Percentiles rank a stretch among this genome's conserved stretches.
phyloP scores from a whole-genome alignment of 2,329 filamentous ascomycete species.

The Periconia sp. region DNA sequence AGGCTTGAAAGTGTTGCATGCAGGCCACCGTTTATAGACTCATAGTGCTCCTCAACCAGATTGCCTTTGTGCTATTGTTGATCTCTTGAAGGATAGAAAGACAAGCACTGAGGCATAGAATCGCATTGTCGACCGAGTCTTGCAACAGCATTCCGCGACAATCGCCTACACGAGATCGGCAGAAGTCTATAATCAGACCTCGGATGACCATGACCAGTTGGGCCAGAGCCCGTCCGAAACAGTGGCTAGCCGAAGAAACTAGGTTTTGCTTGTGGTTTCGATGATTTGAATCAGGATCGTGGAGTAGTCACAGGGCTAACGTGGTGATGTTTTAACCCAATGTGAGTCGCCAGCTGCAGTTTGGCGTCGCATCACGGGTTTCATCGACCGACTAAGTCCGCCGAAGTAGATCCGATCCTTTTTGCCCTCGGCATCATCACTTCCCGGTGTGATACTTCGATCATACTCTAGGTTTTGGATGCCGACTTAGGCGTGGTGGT shows the following conservation, averaged over 20 bases:
- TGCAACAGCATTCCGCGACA: not conserved
- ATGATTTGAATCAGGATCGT: constrained; percentile 12
- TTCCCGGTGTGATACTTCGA: constrained; percentile 28
- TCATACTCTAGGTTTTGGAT: too few species aligned
- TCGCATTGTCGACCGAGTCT: too few species aligned
- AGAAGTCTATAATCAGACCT: too few species aligned
- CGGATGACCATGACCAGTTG: not conserved
- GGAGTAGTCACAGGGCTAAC: constrained; percentile 8
- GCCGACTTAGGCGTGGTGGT: too few species aligned
- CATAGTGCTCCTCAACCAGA: too few species aligned
- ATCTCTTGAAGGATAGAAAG: too few species aligned
- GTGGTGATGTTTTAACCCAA: constrained; percentile 3
- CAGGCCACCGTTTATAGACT: too few species aligned
- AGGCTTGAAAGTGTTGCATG: too few species aligned
- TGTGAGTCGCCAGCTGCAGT: too few species aligned
- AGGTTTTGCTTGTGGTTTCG: constrained; percentile 16
- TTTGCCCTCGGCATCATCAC: constrained; percentile 20
- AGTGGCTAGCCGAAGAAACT: constrained; percentile 4
- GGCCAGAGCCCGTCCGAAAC: not conserved
- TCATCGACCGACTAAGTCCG: constrained; percentile 23
- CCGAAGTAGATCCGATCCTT: constrained; percentile 26
- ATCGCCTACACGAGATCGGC: not conserved
- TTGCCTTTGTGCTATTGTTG: too few species aligned
- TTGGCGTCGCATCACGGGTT: constrained; percentile 40
- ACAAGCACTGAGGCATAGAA: too few species aligned